Base-by-base conservation (phyloP, 495 filamentous ascomycete species). In the Sporormia fimetaria region DNA sequence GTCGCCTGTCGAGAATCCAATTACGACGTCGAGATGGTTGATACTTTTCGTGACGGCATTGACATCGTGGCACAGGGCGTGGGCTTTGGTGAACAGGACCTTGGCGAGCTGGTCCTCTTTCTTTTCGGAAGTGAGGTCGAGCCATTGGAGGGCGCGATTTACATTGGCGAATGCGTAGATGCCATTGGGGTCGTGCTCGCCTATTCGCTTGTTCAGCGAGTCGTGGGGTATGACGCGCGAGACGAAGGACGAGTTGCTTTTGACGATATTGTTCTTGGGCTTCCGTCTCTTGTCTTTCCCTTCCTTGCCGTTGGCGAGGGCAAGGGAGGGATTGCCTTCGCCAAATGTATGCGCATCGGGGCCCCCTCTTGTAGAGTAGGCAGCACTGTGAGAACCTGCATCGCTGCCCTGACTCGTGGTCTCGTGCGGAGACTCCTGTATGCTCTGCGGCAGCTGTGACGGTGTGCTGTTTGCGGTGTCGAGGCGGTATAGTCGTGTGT, bases 211-310 rank as follows among this genome's bases (percentile, higher is more conserved):
- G 1, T 65, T 63, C 18, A 90, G 58, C 7, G 72, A 67, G 48
- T 98, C 92, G 58, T 94, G 82, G 5, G 83, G 75, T 32, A 95
- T 92, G n/a, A 94, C 87, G 36, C 90, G 66, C 4, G 87, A 94
- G 15, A 98, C 86, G 55, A 94, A 96, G 3, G 86, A 88, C 14
- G 90, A 96, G 61, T 93, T 95, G 64, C 85, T 95, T 67, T 98
- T 98, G 27, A 87, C 75, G 52, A 98, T 87, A 58, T 90, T 96
- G 60, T 85, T 94, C 65, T 94, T 95, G 8, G 90, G 92, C 62
- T 96, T 98, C 45, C 80, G 71, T 52, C 77, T 65, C 61, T 93
- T 94, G 49, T 94, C 87, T 61, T 86, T 94, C n/a, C 60, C 63
- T 11, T 62, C 60, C 40, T 70, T 65, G 2, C 66, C 59, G 30